These are phyloP conservation scores for Fusarium devonianum DNA, from an alignment of 2,329 filamentous ascomycete genomes.

Conservation along the genomic window DNA sequence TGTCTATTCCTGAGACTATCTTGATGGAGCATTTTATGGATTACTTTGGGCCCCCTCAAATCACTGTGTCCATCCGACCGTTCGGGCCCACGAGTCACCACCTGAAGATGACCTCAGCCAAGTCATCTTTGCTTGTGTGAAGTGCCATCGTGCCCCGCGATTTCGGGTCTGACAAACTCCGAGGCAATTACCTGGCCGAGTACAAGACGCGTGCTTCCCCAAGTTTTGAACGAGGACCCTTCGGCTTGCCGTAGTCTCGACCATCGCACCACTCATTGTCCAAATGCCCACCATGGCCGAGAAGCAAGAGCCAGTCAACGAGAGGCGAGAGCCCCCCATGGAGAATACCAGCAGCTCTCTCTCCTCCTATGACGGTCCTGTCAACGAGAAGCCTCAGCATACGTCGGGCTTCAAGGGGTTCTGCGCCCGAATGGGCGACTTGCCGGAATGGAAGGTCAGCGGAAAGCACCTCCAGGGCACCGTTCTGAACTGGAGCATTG, in stretches of 20 bases:
- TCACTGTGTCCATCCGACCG: neutral
- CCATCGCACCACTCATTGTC: neutral
- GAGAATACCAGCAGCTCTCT: neutral
- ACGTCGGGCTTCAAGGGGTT: constrained; percentile 16
- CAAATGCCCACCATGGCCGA: neutral
- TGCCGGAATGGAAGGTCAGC: constrained; percentile 38
- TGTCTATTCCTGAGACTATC: neutral
- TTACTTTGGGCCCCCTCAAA: neutral
- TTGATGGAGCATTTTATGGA: neutral
- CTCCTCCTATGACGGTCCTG: neutral
- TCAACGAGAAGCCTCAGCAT: constrained; percentile 1
- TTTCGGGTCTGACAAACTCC: neutral
- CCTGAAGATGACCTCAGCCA: neutral
- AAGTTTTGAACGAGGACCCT: neutral
- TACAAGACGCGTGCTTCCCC: neutral
- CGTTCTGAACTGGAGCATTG: constrained; percentile 40
- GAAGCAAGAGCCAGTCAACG: constrained; percentile 5
- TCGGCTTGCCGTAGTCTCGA: neutral
- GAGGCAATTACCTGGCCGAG: neutral
- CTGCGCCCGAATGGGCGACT: constrained; percentile 28
- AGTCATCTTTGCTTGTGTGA: neutral
- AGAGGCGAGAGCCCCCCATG: neutral
- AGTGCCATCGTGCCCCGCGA: constrained; percentile 2
- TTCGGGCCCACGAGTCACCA: neutral
- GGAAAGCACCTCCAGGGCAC: constrained; percentile 36